phyloP scores from a whole-genome alignment of 2,329 filamentous ascomycete species.

The Penicillium sp. region DNA sequence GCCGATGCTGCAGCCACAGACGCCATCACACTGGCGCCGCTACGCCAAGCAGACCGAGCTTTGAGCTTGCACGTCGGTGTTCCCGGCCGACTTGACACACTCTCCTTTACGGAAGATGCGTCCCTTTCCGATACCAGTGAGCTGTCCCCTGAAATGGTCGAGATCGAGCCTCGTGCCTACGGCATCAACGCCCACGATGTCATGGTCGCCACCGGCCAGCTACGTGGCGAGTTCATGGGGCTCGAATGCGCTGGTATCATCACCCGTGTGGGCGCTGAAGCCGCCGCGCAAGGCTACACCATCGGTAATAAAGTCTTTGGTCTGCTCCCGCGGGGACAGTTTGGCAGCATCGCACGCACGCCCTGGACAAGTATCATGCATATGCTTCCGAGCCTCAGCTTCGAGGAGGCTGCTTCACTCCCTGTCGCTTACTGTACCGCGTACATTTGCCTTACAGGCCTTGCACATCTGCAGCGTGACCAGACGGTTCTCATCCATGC shows the following conservation, averaged over 20 bases:
- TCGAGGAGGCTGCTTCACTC: background rate
- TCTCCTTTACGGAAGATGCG: background rate
- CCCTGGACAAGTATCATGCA: too few species aligned
- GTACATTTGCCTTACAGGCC: too few species aligned
- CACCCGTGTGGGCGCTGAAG: slow-evolving; percentile 7
- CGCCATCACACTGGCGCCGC: too few species aligned
- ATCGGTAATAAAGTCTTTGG: slow-evolving; percentile 17
- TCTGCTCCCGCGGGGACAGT: background rate
- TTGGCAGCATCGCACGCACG: too few species aligned
- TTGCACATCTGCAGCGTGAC: too few species aligned
- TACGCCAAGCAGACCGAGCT: too few species aligned
- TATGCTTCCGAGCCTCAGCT: too few species aligned
- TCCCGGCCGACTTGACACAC: background rate
- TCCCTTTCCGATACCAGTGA: background rate
- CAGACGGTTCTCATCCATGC: too few species aligned
- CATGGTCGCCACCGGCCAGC: slow-evolving; percentile 7
- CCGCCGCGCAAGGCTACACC: slow-evolving; percentile 7
- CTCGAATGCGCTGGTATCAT: slow-evolving; percentile 29
- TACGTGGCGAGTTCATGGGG: slow-evolving; percentile 19
- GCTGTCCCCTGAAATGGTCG: slow-evolving; percentile 11
- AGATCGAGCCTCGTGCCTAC: slow-evolving; percentile 28
- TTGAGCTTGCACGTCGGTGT: background rate
- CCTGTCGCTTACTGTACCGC: too few species aligned
- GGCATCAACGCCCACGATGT: slow-evolving; percentile 33
- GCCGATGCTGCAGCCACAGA: too few species aligned